Evolutionary conservation across 2,329 filamentous ascomycete species (phyloP), one percentile per base, ranked within the genome.

Genomic region (Sporothrix brunneoviolacea): DNA sequence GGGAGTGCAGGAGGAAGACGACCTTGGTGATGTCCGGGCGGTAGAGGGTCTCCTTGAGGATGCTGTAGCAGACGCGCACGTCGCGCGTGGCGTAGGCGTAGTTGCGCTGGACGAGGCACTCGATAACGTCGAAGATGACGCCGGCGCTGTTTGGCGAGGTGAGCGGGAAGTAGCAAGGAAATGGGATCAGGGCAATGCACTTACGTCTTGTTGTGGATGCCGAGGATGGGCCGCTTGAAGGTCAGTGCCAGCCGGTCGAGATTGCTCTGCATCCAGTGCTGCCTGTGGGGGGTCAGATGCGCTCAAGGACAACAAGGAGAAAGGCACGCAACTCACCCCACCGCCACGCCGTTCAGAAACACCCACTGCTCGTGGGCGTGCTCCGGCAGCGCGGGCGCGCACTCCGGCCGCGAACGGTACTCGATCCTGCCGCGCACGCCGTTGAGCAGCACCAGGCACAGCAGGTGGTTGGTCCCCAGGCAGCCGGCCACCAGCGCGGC

Each of bases 91-190:
- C 82, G 60, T 88, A 91, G 51, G 73, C 73, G 58, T 90, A 82
- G 62, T 84, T 84, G 36, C 88, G 79, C 64, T 93, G 86, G 54
- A 91, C 71, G 10, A 93, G 70, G 58, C 86, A 91, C 65, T 93
- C 83, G 22, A 91, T 65, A 1, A 91, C 70, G 58, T 93, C 88
- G 56, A 90, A 88, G 15, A 91, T 62, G 42, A 91, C 77, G 2
- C 88, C 88, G 2, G 71, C 50, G 5, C 61, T 64, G 35, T n/a
- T 7, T 3, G 37, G 35, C n/a, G 52, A 10, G 21, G 21, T 24
- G 8, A 15, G 27, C 24, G 28, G 27, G n/a, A n/a, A n/a, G n/a
- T n/a, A n/a, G n/a, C n/a, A n/a, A n/a, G n/a, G n/a, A n/a, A n/a
- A n/a, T n/a, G n/a, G n/a, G n/a, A n/a, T n/a, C n/a, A n/a, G n/a